Percentiles rank a stretch among this genome's conserved stretches.
phyloP scores from a whole-genome alignment of 2,329 filamentous ascomycete species.

The Aquanectria penicillioides region DNA sequence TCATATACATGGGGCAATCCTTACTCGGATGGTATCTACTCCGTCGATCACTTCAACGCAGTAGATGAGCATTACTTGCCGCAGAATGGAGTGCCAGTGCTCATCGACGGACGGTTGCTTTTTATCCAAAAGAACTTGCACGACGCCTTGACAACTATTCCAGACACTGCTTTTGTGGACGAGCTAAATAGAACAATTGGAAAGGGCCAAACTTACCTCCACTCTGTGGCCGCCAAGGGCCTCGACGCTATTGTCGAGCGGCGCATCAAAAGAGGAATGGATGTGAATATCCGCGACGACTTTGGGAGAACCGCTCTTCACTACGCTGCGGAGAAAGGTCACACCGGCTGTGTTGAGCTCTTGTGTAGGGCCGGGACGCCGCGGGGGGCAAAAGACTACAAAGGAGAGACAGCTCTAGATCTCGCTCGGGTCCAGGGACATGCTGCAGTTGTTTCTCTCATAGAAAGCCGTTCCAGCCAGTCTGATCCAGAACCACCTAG shows the following conservation, averaged over 20 bases:
- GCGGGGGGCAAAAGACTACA: constrained; percentile 11
- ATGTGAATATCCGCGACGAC: constrained; percentile 22
- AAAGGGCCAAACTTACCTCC: constrained; percentile 23
- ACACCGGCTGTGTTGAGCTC: constrained; percentile 19
- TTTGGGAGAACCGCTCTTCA: constrained; percentile 28
- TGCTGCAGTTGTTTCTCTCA: constrained; percentile 18
- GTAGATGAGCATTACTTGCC: constrained; percentile 23
- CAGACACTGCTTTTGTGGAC: constrained; percentile 17
- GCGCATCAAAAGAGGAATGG: constrained; percentile 25
- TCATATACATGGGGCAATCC: constrained; percentile 43
- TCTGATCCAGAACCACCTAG: constrained; percentile 12
- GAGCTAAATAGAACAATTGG: constrained; percentile 19
- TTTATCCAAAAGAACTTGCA: constrained; percentile 35
- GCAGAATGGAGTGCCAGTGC: constrained; percentile 23
- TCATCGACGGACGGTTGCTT: constrained; percentile 28
- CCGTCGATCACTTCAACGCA: constrained; percentile 25
- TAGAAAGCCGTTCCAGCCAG: constrained; percentile 10
- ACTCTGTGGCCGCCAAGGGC: constrained; percentile 21
- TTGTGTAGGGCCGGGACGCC: constrained; percentile 19
- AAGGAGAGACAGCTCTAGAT: constrained; percentile 27
- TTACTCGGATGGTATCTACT: constrained; percentile 32
- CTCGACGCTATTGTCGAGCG: constrained; percentile 3
- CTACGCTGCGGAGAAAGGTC: constrained; percentile 27
- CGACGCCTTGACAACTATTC: constrained; percentile 31
- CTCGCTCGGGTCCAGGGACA: constrained; percentile 26